These are phyloP conservation scores for Boeremia lycopersici DNA, from an alignment of 2,329 filamentous ascomycete genomes.

Conservation along the genomic window DNA sequence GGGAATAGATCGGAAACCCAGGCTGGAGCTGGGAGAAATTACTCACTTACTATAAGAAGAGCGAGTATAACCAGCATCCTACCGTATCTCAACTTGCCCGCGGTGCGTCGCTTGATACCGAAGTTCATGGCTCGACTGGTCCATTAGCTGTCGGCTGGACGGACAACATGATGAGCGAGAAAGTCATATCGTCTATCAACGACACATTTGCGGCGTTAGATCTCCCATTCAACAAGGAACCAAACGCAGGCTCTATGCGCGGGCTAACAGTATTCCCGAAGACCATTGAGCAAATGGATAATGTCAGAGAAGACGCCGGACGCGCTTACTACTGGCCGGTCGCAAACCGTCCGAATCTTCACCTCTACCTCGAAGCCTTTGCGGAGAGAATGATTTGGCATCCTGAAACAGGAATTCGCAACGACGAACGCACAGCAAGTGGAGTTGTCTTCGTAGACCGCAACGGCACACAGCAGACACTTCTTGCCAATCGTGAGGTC, in stretches of 20 bases:
- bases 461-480: background rate
- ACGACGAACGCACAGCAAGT: background rate
- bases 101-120: background rate
- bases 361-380: background rate
- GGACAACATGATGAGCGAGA: background rate
- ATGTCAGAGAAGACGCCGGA: background rate
- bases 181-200: background rate
- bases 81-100: background rate
- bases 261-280: background rate
- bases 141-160: background rate
- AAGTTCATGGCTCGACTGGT: background rate
- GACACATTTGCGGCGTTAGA: background rate
- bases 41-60: conserved; percentile 34
- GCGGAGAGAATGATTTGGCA: background rate
- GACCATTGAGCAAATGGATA: background rate
- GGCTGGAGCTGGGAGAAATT: conserved; percentile 42
- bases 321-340: background rate
- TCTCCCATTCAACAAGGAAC: background rate
- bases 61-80: background rate
- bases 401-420: background rate
- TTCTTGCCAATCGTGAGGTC: background rate
- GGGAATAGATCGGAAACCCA: conserved; percentile 41
- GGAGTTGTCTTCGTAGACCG: background rate
- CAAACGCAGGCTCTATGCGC: background rate
- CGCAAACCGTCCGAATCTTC: background rate